Conservation (phyloP, 2,329 filamentous ascomycete genomes). For the Exophiala viscosa region DNA sequence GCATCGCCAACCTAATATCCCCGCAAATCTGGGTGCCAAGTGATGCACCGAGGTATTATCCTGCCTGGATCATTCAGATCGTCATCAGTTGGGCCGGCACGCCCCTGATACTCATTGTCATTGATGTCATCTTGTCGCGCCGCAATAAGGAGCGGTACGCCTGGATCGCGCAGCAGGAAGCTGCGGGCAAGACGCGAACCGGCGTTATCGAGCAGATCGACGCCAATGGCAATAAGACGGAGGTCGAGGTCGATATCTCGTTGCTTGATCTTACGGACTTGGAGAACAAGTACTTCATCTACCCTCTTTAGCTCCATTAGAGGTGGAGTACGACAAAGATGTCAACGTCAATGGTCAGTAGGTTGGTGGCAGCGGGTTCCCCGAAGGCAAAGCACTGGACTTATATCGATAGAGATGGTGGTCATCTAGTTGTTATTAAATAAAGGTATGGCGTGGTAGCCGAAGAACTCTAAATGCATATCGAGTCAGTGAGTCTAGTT, state of each 20-base stretch:
- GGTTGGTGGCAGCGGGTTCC: neutral
- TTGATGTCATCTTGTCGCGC: slow-evolving; percentile 38
- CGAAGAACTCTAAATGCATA: too few relatives aligned
- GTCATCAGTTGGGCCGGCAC: slow-evolving; percentile 38
- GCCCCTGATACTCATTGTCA: slow-evolving; percentile 38
- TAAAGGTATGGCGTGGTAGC: too few relatives aligned
- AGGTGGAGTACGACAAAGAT: neutral
- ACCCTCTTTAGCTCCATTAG: too few relatives aligned
- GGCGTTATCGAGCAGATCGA: slow-evolving; percentile 31
- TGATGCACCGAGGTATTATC: slow-evolving; percentile 31
- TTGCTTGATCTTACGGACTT: too few relatives aligned
- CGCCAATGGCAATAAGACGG: slow-evolving; percentile 30
- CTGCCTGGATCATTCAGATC: slow-evolving; percentile 29
- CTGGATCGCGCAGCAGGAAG: slow-evolving; percentile 30
- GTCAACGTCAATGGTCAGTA: neutral
- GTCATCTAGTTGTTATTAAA: too few relatives aligned
- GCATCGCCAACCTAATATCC: slow-evolving; percentile 41
- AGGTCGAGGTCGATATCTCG: slow-evolving; percentile 36
- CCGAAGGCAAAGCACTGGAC: neutral
- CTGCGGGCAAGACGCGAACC: slow-evolving; percentile 15
- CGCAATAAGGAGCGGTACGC: slow-evolving; percentile 28
- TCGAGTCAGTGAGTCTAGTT: too few relatives aligned
- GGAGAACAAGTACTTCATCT: neutral
- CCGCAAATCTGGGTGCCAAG: slow-evolving; percentile 41
- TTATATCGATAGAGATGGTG: too few relatives aligned